A percentile compares a stretch with the other conserved stretches of the same genome.
Evolutionary conservation across 2,329 filamentous ascomycete genomes (phyloP).

Genomic region (Torrubiella hemipterigena): DNA sequence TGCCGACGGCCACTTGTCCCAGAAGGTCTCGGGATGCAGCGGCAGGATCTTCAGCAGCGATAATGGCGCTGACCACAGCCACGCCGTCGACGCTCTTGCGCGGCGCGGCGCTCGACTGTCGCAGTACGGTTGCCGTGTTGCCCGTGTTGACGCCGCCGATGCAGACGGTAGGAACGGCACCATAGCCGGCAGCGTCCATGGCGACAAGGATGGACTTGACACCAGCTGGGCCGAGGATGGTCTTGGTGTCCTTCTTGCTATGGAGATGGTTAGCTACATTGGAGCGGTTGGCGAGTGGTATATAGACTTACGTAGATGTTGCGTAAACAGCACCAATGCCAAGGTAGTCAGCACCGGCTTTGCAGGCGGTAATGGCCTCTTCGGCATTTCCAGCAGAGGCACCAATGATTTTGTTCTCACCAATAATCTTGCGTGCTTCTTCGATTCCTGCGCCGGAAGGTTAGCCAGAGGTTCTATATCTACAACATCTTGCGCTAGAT

Average conservation of each 20-base stretch:
- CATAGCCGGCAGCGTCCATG: constrained; percentile 37
- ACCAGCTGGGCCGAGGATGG: constrained; percentile 43
- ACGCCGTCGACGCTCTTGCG: constrained; percentile 62
- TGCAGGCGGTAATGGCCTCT: constrained; percentile 61
- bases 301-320: constrained; percentile 55
- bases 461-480: background rate
- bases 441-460: constrained; percentile 10
- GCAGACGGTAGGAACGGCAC: constrained; percentile 54
- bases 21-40: constrained; percentile 48
- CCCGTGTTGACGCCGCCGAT: constrained; percentile 78
- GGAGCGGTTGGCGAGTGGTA: too few relatives aligned
- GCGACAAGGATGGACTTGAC: constrained; percentile 39
- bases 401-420: constrained; percentile 70
- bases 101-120: constrained; percentile 43
- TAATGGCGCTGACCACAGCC: constrained; percentile 81
- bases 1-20: constrained; percentile 33
- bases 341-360: constrained; percentile 75
- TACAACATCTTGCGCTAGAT: constrained; percentile 1
- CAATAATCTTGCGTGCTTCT: constrained; percentile 60
- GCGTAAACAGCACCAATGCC: constrained; percentile 85
- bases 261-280: constrained; percentile 2
- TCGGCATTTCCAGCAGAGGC: constrained; percentile 67
- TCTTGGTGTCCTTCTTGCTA: constrained; percentile 77
- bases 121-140: constrained; percentile 64
- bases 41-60: constrained; percentile 58